These are phyloP conservation scores for Astragalus glycyphyllos DNA, from an alignment of 306 rosid genomes.

Conservation along the genomic window DNA sequence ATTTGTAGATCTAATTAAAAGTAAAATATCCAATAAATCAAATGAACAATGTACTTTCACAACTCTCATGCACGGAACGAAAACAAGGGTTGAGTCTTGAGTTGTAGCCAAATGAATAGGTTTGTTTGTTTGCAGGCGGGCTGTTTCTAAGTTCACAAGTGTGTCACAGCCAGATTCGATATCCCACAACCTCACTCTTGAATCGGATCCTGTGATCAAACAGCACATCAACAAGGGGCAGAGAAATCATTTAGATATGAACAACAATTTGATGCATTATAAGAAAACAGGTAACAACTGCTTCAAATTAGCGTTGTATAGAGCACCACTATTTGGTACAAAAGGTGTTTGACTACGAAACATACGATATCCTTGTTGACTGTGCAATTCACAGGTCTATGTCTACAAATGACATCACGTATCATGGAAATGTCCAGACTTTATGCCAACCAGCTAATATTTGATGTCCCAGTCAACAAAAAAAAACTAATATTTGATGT, in stretches of 20 bases:
- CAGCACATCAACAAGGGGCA: slow-evolving; percentile 17
- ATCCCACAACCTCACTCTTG: slow-evolving; percentile 95
- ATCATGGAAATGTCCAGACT: no score
- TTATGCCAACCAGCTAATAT: no score
- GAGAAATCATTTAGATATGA: slow-evolving; percentile 16
- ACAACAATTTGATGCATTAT: slow-evolving; percentile 22
- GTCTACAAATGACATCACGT: no score
- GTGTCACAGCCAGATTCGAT: slow-evolving; percentile 89
- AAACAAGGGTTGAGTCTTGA: slow-evolving; percentile 68
- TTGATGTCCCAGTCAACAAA: no score
- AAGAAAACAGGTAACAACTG: neutral
- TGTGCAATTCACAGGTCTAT: no score
- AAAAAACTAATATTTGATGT: no score
- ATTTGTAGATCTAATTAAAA: slow-evolving; percentile 31
- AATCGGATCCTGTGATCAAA: slow-evolving; percentile 80
- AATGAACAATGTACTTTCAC: slow-evolving; percentile 62
- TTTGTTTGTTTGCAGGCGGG: slow-evolving; percentile 80
- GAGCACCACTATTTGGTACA: no score
- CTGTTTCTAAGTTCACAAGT: slow-evolving; percentile 92
- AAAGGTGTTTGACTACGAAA: no score
- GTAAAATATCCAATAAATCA: slow-evolving; percentile 30
- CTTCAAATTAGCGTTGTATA: neutral
- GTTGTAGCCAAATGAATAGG: slow-evolving; percentile 91
- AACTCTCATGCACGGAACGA: slow-evolving; percentile 96
- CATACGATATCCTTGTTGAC: no score